Base-by-base conservation (phyloP, 208 protist species). In the Plasmodiophora brassicae region DNA sequence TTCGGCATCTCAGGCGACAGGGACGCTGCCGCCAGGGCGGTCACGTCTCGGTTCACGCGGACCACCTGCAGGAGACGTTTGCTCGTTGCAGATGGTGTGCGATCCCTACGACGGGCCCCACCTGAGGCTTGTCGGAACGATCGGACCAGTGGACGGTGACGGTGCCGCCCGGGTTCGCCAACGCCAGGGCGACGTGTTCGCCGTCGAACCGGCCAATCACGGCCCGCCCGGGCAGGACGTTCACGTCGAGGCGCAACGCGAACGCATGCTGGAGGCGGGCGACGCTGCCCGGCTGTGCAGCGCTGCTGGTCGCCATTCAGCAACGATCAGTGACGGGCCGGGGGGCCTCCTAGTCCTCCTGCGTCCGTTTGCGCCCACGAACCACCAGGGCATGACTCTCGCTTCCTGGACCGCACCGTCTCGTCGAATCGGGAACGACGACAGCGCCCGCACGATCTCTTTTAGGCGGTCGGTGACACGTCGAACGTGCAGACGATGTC, bases 1-100 rank as follows among this genome's bases (percentile, higher is more conserved):
- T 86, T 5, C n/a, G 5, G 32, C 41, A 32, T n/a, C n/a, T n/a
- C 5, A 36, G 65, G 41, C 32, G 10, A n/a, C 41, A 78, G 5
- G 32, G 32, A 44, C 5, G 32, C 65, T 14, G n/a, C 41, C n/a
- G 65, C 65, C 41, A 78, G 5, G 20, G 65, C 32, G 20, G 65
- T 78, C n/a, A 78, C n/a, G 5, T 78, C 65, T 78, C 65, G 32
- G 41, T 78, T 78, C 41, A 78, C n/a, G 32, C 65, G 65, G 32
- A 78, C 20, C 5, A 78, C 41, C 65, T 78, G 41, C n/a, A 78
- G n/a, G n/a, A 38, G 10, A 32, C 32, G 32, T 28, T 57, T 25
- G 14, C 14, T 25, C 20, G 25, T 78, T 38, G 41, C 10, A 78
- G 41, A 5, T 44, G n/a, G 65, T 8, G 32, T 14, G n/a, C 41